phyloP scores from a whole-genome alignment of 352 stramenopile species.

The Thalassiosira allenii region DNA sequence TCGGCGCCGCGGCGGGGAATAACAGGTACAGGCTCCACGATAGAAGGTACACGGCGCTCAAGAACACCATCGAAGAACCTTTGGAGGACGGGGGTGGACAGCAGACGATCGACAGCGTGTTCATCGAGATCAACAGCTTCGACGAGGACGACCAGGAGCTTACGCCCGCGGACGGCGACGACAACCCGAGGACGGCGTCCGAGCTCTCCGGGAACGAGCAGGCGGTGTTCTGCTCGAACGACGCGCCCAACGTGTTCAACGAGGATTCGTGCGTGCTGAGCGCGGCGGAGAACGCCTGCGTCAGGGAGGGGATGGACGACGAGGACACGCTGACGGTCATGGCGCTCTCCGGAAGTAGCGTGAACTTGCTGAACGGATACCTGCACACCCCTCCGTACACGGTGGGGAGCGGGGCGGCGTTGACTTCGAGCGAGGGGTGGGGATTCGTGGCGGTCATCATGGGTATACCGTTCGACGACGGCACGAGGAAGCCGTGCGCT shows the following conservation, averaged over 20 bases:
- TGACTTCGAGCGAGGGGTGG: not conserved
- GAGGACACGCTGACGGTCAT: conserved; percentile 38
- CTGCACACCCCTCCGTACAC: no score
- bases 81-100: conserved; percentile 44
- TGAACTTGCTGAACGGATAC: conserved; percentile 26
- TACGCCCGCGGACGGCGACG: conserved; percentile 26
- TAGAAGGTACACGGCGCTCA: conserved; percentile 29
- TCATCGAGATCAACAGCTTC: conserved; percentile 21
- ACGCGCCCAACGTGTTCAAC: conserved; percentile 51
- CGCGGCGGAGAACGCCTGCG: conserved; percentile 41
- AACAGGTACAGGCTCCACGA: conserved; percentile 56
- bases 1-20: no score
- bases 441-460: not conserved
- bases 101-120: conserved; percentile 31
- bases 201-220: conserved; percentile 40
- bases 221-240: conserved; percentile 53
- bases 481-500: not conserved
- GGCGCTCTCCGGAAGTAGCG: not conserved
- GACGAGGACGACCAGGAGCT: conserved; percentile 13
- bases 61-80: conserved; percentile 62
- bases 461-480: not conserved
- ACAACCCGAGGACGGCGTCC: conserved; percentile 41
- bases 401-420: not conserved
- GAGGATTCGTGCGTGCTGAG: conserved; percentile 38
- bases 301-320: conserved; percentile 12